phyloP scores from a whole-genome alignment of 192 early-diverging fungal species.

The Diversispora epigaea region DNA sequence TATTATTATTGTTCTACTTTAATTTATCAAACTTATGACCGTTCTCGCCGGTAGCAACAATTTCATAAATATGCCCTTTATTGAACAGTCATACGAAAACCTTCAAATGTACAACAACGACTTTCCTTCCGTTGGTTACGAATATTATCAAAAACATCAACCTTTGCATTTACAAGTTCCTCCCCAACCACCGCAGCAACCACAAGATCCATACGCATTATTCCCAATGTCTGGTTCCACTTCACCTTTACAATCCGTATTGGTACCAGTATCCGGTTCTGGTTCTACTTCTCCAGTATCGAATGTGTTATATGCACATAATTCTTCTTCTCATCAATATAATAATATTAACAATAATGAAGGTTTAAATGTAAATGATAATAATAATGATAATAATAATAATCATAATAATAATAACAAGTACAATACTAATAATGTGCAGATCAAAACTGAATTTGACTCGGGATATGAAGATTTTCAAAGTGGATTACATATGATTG shows the following conservation, averaged over 20 bases:
- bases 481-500: background rate
- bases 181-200: background rate
- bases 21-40: slow-evolving; percentile 11
- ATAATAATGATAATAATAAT: no score
- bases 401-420: background rate
- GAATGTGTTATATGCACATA: background rate
- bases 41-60: slow-evolving; percentile 7
- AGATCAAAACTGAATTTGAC: slow-evolving; percentile 21
- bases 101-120: background rate
- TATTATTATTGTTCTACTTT: background rate
- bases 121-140: background rate
- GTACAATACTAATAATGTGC: background rate
- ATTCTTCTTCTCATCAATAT: background rate
- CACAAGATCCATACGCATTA: background rate
- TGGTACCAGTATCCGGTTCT: background rate
- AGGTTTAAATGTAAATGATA: no score
- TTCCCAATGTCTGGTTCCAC: background rate
- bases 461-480: background rate
- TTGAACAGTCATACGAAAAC: background rate
- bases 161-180: background rate
- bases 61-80: background rate
- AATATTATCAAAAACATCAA: slow-evolving; percentile 2
- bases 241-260: background rate
- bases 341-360: slow-evolving; percentile 5
- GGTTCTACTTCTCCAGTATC: slow-evolving; percentile 7